phyloP scores from a whole-genome alignment of 164 flowering plant genomes.

The Aristolochia fimbriata region DNA sequence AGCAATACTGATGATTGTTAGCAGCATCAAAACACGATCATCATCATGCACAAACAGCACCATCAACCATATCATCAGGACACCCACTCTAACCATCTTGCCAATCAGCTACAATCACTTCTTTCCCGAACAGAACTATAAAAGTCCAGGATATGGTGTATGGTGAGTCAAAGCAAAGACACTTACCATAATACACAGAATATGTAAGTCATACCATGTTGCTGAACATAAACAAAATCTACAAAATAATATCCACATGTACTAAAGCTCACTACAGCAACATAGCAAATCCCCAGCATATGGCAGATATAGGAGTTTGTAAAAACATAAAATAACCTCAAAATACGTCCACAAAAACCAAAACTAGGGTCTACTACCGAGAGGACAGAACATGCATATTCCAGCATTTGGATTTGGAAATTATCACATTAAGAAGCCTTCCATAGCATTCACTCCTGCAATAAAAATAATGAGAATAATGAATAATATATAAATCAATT shows the following conservation, averaged over 20 bases:
- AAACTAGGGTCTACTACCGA: constrained; percentile 16
- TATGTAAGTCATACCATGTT: too few relatives aligned
- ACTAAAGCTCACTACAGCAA: too few relatives aligned
- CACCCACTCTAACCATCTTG: constrained; percentile 18
- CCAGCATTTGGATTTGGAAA: neutral
- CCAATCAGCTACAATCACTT: constrained; percentile 21
- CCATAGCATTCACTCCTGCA: constrained; percentile 27
- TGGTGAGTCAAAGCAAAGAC: constrained; percentile 16
- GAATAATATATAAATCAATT: too few relatives aligned
- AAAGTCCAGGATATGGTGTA: constrained; percentile 32
- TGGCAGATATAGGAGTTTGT: neutral
- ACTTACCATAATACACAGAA: too few relatives aligned
- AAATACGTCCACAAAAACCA: constrained; percentile 11
- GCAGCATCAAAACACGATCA: constrained; percentile 29
- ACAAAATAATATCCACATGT: too few relatives aligned
- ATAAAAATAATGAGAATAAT: neutral
- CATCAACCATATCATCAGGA: constrained; percentile 20
- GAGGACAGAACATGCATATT: constrained; percentile 14
- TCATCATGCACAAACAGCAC: constrained; percentile 31
- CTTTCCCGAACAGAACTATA: constrained; percentile 44
- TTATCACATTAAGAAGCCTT: neutral
- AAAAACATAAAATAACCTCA: constrained; percentile 14
- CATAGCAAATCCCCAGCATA: too few relatives aligned
- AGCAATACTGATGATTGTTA: constrained; percentile 7
- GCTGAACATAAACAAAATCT: too few relatives aligned